These are phyloP conservation scores for Xerocomus spinulosus DNA, from an alignment of 768 basidiomycete species.

Conservation along the genomic window DNA sequence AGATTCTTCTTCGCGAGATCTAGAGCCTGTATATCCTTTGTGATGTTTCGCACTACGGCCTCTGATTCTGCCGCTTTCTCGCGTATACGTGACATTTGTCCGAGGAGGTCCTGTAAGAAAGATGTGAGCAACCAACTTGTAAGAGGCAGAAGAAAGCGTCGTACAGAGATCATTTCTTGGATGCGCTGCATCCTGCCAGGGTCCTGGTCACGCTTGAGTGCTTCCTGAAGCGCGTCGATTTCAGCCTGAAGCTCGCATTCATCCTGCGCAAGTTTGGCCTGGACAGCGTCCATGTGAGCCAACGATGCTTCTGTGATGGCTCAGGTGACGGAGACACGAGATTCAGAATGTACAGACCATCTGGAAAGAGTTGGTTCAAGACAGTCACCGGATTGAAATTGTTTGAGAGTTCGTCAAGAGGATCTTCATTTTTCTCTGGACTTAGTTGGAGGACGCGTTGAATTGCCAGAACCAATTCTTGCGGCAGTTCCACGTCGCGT, in stretches of 20 bases:
- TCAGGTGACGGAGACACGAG: background rate
- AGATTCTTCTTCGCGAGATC: slow-evolving; percentile 94
- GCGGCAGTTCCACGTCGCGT: slow-evolving; percentile 49
- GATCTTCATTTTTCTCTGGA: slow-evolving; percentile 41
- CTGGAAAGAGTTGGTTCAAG: slow-evolving; percentile 64
- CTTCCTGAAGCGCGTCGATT: slow-evolving; percentile 60
- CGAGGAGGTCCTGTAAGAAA: slow-evolving; percentile 70
- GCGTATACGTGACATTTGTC: slow-evolving; percentile 92
- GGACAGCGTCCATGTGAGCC: slow-evolving; percentile 64
- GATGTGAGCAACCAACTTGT: slow-evolving; percentile 4
- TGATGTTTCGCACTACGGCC: slow-evolving; percentile 91
- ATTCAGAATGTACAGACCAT: slow-evolving; percentile 48
- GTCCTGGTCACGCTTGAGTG: slow-evolving; percentile 75
- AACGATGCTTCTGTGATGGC: slow-evolving; percentile 64
- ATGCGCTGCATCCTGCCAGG: slow-evolving; percentile 86
- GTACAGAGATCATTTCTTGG: slow-evolving; percentile 93
- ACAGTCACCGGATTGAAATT: slow-evolving; percentile 54
- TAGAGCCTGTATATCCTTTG: slow-evolving; percentile 91
- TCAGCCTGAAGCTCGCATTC: slow-evolving; percentile 68
- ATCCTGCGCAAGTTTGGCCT: slow-evolving; percentile 60
- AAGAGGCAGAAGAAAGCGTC: slow-evolving; percentile 19
- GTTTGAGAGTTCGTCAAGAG: slow-evolving; percentile 53
- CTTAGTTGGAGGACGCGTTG: slow-evolving; percentile 63
- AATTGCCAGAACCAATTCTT: slow-evolving; percentile 64
- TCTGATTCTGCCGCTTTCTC: slow-evolving; percentile 98